These are phyloP conservation scores for Vitis hybrid DNA, from an alignment of 177 flowering plant genomes.

Conservation along the genomic window DNA sequence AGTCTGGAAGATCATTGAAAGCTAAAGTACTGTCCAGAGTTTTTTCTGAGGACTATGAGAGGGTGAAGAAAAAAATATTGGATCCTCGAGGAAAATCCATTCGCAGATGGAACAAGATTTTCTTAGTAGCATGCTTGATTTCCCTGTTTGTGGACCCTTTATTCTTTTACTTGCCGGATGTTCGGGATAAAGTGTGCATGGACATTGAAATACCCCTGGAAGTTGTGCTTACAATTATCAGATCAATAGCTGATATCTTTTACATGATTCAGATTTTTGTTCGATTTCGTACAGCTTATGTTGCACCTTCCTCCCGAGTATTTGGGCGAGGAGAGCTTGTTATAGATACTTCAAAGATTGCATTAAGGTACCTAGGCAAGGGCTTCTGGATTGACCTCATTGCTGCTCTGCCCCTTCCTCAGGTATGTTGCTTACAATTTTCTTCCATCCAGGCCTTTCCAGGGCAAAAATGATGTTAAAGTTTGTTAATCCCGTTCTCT, in stretches of 20 bases:
- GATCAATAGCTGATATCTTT: conserved; percentile 73
- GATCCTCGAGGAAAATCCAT: conserved; percentile 81
- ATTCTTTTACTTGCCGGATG: conserved; percentile 72
- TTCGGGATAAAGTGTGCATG: conserved; percentile 51
- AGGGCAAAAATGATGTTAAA: too few relatives aligned
- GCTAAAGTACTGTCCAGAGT: conserved; percentile 85
- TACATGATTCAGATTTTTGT: conserved; percentile 68
- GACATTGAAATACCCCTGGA: conserved; percentile 55
- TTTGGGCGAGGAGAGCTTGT: conserved; percentile 98
- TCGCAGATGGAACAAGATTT: conserved; percentile 79
- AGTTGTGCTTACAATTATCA: conserved; percentile 50
- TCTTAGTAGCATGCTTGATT: conserved; percentile 70
- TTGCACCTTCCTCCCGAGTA: conserved; percentile 94
- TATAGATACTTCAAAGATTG: conserved; percentile 73
- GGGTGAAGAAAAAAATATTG: conserved; percentile 61
- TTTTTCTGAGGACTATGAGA: conserved; percentile 89
- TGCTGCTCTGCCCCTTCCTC: conserved; percentile 93
- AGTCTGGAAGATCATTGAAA: conserved; percentile 49
- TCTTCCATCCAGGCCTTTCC: not conserved
- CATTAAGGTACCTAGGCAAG: conserved; percentile 54
- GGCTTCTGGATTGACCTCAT: conserved; percentile 74
- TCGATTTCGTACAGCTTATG: conserved; percentile 80
- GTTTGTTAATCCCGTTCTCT: not conserved
- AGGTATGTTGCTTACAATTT: conserved; percentile 42
- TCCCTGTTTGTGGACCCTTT: conserved; percentile 92